Conservation (phyloP, 495 filamentous ascomycete genomes). For the Melanomma pulvis-pyrius region DNA sequence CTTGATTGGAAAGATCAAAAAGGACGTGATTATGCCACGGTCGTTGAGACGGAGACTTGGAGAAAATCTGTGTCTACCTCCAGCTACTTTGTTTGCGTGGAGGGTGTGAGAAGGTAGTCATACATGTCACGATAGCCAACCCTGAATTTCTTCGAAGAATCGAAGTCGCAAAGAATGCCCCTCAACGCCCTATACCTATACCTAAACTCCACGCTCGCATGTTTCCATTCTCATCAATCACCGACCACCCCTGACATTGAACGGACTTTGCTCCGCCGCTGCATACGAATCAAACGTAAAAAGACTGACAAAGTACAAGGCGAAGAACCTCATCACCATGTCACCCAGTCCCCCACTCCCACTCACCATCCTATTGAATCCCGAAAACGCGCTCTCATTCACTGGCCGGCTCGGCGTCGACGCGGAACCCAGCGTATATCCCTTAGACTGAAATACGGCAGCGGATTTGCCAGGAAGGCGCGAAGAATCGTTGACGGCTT, state of each 20-base stretch:
- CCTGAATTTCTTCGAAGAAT: no score
- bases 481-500: constrained; percentile 32
- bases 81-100: no score
- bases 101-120: no score
- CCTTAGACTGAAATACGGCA: constrained; percentile 33
- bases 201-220: no score
- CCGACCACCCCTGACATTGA: constrained; percentile 33
- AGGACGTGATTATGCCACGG: no score
- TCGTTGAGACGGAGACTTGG: no score
- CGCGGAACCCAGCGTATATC: constrained; percentile 32
- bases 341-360: constrained; percentile 30
- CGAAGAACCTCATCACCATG: constrained; percentile 36
- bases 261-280: constrained; percentile 37
- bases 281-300: constrained; percentile 35
- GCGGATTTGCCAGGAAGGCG: constrained; percentile 14
- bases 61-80: no score
- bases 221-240: no score
- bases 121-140: no score
- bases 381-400: constrained; percentile 4
- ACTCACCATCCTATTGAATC: constrained; percentile 15
- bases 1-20: not conserved
- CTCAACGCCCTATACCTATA: no score
- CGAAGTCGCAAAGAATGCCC: no score
- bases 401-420: constrained; percentile 9
- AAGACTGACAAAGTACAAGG: constrained; percentile 34